phyloP scores from a whole-genome alignment of 768 basidiomycete species.

The Mrakia frigida region DNA sequence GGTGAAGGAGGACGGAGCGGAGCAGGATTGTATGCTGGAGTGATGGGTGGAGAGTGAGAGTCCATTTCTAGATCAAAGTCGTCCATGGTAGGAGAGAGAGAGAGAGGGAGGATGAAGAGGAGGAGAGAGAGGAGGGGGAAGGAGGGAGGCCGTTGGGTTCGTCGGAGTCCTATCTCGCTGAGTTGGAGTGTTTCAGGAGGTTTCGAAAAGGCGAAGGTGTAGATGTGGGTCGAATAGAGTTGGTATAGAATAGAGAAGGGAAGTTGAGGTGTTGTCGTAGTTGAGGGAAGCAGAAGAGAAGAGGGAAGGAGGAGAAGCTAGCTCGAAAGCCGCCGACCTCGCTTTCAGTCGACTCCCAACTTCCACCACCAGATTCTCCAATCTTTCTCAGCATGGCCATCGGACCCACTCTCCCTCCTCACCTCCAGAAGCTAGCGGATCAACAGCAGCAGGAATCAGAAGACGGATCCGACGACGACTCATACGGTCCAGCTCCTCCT shows the following conservation, averaged over 20 bases:
- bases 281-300: background rate
- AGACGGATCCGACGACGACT: conserved; percentile 24
- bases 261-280: background rate
- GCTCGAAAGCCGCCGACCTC: background rate
- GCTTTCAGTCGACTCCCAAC: background rate
- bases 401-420: conserved; percentile 27
- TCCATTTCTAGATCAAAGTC: conserved; percentile 18
- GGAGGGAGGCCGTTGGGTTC: background rate
- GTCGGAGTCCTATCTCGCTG: background rate
- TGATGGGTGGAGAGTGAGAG: background rate
- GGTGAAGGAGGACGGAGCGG: background rate
- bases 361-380: background rate
- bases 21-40: background rate
- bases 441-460: background rate
- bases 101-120: background rate
- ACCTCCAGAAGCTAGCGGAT: conserved; percentile 21
- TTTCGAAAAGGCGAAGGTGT: background rate
- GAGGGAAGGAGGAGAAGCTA: background rate
- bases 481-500: conserved; percentile 22
- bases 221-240: too few species aligned
- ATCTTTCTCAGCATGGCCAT: conserved; percentile 19
- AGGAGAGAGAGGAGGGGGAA: background rate
- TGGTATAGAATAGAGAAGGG: too few species aligned
- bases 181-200: background rate
- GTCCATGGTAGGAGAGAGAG: background rate